Percentiles rank a stretch among this genome's conserved stretches.
These are phyloP conservation scores for Rhodotorula sp. DNA, from an alignment of 1,284 basidiomycete species.

Conservation along the genomic window DNA sequence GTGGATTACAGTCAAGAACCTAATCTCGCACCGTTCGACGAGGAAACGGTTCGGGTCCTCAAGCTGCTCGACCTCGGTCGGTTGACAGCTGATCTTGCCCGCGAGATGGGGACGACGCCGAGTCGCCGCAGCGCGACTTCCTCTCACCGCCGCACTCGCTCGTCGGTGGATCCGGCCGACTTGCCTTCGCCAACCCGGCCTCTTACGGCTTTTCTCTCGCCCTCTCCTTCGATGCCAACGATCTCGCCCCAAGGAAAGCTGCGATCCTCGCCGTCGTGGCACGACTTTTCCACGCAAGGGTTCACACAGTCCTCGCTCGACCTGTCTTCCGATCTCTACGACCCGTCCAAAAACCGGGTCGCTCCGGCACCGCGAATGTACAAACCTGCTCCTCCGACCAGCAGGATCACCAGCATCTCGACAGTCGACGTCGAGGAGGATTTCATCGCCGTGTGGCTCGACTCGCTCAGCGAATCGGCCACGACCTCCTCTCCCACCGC, in stretches of 20 bases:
- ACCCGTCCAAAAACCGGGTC: not conserved
- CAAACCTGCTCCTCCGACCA: not conserved
- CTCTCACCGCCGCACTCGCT: not conserved
- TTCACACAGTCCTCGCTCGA: not conserved
- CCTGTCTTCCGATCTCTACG: not conserved
- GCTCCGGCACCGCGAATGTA: not conserved
- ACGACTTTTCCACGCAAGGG: not conserved
- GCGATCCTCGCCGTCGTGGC: not conserved
- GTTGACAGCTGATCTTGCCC: not conserved
- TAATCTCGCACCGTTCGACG: constrained; percentile 15
- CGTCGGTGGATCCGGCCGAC: not conserved
- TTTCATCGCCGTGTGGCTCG: constrained; percentile 31
- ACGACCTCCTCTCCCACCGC: constrained; percentile 1
- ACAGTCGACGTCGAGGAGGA: constrained; percentile 25
- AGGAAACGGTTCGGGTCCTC: constrained; percentile 25
- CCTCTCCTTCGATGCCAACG: not conserved
- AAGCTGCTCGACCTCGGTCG: constrained; percentile 17
- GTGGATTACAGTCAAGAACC: not conserved
- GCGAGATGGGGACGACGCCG: not conserved
- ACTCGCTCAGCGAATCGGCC: constrained; percentile 25
- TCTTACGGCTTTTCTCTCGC: not conserved
- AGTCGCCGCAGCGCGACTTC: not conserved
- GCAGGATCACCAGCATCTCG: not conserved
- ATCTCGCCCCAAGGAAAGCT: not conserved
- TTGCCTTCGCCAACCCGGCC: not conserved